Percentiles rank a stretch among this genome's conserved stretches.
phyloP scores from a whole-genome alignment of 2,329 filamentous ascomycete genomes.

The Aspergillus pseudonomiae region DNA sequence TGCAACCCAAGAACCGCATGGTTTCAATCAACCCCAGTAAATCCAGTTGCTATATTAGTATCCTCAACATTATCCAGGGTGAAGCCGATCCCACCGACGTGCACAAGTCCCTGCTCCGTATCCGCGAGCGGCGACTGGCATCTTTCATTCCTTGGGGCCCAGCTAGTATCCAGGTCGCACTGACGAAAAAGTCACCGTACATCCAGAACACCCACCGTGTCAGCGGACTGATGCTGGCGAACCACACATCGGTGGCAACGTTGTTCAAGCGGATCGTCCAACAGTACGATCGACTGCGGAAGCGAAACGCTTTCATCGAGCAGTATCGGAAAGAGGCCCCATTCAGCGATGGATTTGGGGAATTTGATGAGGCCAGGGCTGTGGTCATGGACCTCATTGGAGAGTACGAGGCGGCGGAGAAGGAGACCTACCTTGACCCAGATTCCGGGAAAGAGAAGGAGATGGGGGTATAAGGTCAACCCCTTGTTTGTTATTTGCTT shows the following conservation, averaged over 20 bases:
- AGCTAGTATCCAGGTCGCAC: conserved; percentile 92
- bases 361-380: conserved; percentile 93
- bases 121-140: conserved; percentile 88
- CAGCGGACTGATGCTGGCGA: conserved; percentile 94
- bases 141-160: conserved; percentile 99
- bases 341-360: conserved; percentile 85
- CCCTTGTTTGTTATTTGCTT: conserved; percentile 1
- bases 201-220: conserved; percentile 92
- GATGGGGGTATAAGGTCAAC: conserved; percentile 24
- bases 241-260: conserved; percentile 95
- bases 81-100: conserved; percentile 97
- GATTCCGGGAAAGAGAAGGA: conserved; percentile 56
- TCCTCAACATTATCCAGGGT: conserved; percentile 97
- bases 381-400: conserved; percentile 88
- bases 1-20: conserved; percentile 99
- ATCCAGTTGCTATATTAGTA: conserved; percentile 98
- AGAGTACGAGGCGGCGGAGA: conserved; percentile 95
- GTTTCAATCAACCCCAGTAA: conserved; percentile 94
- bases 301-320: conserved; percentile 95
- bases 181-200: conserved; percentile 96
- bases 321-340: conserved; percentile 94
- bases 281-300: conserved; percentile 92
- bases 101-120: conserved; percentile 95
- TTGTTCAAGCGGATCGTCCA: conserved; percentile 91
- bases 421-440: conserved; percentile 84